Conservation (phyloP, 2,329 filamentous ascomycete species). For the Pseudogymnoascus sp. region DNA sequence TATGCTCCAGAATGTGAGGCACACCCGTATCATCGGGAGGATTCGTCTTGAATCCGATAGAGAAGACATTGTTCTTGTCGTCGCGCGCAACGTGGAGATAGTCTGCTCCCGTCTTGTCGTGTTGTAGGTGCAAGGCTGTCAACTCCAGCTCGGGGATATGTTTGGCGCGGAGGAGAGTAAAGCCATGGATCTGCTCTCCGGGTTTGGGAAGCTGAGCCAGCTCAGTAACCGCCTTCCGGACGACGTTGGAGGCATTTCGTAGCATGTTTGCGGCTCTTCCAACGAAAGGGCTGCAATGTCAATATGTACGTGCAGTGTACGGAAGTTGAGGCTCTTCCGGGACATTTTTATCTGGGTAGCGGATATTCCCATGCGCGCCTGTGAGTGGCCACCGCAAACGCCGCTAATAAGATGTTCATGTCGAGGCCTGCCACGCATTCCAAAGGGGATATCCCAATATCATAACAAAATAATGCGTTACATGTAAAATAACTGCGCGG, state of each 20-base stretch:
- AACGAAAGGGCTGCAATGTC: not conserved
- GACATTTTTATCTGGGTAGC: slow-evolving; percentile 5
- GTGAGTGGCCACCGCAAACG: slow-evolving; percentile 4
- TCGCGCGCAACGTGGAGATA: slow-evolving; percentile 93
- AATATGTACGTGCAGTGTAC: slow-evolving; percentile 1
- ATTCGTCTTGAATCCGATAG: slow-evolving; percentile 98
- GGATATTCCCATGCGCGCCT: not conserved
- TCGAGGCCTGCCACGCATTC: slow-evolving; percentile 8
- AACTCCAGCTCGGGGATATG: slow-evolving; percentile 91
- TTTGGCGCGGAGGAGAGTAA: slow-evolving; percentile 81
- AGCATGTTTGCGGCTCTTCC: slow-evolving; percentile 36
- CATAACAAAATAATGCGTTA: slow-evolving; percentile 3
- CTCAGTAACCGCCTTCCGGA: slow-evolving; percentile 63
- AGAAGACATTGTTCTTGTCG: slow-evolving; percentile 98
- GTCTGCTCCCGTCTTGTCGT: slow-evolving; percentile 92
- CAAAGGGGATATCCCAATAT: slow-evolving; percentile 6
- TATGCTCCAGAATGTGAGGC: slow-evolving; percentile 96
- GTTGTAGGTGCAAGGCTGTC: slow-evolving; percentile 81
- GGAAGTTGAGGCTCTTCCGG: slow-evolving; percentile 9
- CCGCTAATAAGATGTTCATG: slow-evolving; percentile 10
- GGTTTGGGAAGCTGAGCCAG: slow-evolving; percentile 67
- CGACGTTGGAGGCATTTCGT: slow-evolving; percentile 42
- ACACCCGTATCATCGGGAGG: slow-evolving; percentile 93
- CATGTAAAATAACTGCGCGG: not conserved
- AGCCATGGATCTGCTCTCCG: slow-evolving; percentile 85